Conservation (phyloP, 495 filamentous ascomycete genomes). For the Neurospora discreta region DNA sequence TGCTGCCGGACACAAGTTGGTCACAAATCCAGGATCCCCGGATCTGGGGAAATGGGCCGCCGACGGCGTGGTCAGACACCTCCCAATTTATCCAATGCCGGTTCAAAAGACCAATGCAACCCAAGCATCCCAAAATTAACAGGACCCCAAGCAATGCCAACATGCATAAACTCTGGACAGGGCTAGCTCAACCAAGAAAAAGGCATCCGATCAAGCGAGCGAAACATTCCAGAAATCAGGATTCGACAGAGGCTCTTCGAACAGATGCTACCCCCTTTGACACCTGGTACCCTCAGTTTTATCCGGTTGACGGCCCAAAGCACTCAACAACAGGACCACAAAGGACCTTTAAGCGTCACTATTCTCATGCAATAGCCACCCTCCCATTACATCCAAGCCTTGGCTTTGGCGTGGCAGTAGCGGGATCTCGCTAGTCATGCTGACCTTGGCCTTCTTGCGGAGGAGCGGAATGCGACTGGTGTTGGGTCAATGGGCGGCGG, state of each 20-base stretch:
- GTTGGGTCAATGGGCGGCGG: background rate
- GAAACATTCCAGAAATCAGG: constrained; percentile 2
- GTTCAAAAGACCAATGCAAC: background rate
- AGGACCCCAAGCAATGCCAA: background rate
- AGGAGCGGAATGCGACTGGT: constrained; percentile 17
- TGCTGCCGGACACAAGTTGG: background rate
- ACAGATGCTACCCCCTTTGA: background rate
- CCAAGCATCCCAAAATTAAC: background rate
- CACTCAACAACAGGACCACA: background rate
- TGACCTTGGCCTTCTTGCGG: constrained; percentile 1
- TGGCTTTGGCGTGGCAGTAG: background rate
- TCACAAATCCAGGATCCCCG: background rate
- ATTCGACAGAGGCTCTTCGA: background rate
- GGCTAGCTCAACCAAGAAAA: background rate
- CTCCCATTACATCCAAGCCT: background rate
- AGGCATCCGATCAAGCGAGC: background rate
- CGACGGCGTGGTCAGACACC: background rate
- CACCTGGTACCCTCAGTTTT: background rate
- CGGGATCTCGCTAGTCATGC: background rate
- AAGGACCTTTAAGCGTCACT: background rate
- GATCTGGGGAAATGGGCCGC: background rate
- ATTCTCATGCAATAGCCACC: background rate
- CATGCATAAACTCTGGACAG: background rate
- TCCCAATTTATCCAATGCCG: background rate
- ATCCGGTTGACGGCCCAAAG: background rate